Evolutionary conservation across 768 basidiomycete genomes (phyloP).

Genomic region (Multifurca ochricompacta): DNA sequence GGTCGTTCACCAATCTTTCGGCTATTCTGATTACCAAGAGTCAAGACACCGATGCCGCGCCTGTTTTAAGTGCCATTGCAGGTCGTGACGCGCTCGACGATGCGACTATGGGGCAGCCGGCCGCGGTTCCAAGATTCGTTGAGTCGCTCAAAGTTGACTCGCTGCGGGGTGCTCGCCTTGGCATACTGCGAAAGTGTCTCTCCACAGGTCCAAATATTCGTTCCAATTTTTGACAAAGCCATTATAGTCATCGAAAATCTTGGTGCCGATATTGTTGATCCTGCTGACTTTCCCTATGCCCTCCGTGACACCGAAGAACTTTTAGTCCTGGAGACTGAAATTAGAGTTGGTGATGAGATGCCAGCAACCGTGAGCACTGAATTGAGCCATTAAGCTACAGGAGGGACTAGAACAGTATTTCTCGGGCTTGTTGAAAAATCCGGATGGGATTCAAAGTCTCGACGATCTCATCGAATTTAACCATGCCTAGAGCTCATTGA

Average conservation of each 20-base stretch:
- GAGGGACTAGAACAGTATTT: slow-evolving; percentile 38
- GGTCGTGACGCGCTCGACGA: slow-evolving; percentile 37
- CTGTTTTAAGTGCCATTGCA: slow-evolving; percentile 31
- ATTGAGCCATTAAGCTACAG: not conserved
- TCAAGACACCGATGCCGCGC: slow-evolving; percentile 32
- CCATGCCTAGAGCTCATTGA: slow-evolving; percentile 38
- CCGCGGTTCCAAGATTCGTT: slow-evolving; percentile 45
- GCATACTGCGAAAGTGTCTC: slow-evolving; percentile 35
- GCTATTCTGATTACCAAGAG: slow-evolving; percentile 19
- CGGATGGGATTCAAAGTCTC: slow-evolving; percentile 46
- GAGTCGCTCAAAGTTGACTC: slow-evolving; percentile 43
- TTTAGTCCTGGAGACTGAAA: slow-evolving; percentile 46
- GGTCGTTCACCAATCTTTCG: not conserved
- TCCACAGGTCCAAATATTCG: slow-evolving; percentile 22
- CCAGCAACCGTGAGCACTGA: not conserved
- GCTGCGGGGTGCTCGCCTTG: slow-evolving; percentile 38
- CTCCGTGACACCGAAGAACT: slow-evolving; percentile 42
- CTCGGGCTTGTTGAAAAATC: slow-evolving; percentile 40
- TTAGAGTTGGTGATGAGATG: slow-evolving; percentile 40
- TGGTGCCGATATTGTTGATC: slow-evolving; percentile 50
- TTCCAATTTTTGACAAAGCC: slow-evolving; percentile 34
- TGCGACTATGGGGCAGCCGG: slow-evolving; percentile 38
- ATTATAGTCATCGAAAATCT: slow-evolving; percentile 32
- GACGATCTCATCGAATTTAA: slow-evolving; percentile 55
- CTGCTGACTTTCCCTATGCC: slow-evolving; percentile 55